Conservation (phyloP, 805 yeast species). For the Barnettozyma siamensis region DNA sequence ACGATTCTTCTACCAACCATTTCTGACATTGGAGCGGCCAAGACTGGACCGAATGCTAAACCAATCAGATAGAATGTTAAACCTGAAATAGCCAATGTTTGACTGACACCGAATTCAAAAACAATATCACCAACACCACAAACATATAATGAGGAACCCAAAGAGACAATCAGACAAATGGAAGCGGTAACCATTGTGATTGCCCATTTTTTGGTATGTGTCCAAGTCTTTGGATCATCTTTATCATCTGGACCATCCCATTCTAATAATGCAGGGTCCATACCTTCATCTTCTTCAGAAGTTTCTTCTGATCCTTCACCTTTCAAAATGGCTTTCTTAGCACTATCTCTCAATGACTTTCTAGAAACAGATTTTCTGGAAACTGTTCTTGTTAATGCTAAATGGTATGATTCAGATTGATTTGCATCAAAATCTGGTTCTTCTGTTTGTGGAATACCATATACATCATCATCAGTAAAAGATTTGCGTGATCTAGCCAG, state of each 20-base stretch:
- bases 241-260: constrained; percentile 64
- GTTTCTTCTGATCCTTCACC: constrained; percentile 21
- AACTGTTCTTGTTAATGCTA: constrained; percentile 21
- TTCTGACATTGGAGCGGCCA: constrained; percentile 71
- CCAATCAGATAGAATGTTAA: constrained; percentile 66
- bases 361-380: constrained; percentile 21
- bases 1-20: constrained; percentile 61
- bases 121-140: constrained; percentile 55
- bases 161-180: constrained; percentile 62
- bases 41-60: constrained; percentile 62
- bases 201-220: constrained; percentile 55
- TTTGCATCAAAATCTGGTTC: constrained; percentile 4
- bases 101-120: constrained; percentile 43
- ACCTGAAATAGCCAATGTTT: constrained; percentile 61
- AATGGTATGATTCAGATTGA: constrained; percentile 18
- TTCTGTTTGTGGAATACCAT: constrained; percentile 18
- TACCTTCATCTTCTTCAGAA: constrained; percentile 22
- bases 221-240: constrained; percentile 68
- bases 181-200: constrained; percentile 60
- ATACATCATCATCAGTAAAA: constrained; percentile 12
- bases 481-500: constrained; percentile 14
- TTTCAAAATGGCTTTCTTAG: constrained; percentile 4
- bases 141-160: constrained; percentile 71
- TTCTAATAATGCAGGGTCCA: constrained; percentile 37
- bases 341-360: constrained; percentile 6